These are phyloP conservation scores for Marasmius oreades DNA, from an alignment of 1,284 basidiomycete genomes.

Conservation along the genomic window DNA sequence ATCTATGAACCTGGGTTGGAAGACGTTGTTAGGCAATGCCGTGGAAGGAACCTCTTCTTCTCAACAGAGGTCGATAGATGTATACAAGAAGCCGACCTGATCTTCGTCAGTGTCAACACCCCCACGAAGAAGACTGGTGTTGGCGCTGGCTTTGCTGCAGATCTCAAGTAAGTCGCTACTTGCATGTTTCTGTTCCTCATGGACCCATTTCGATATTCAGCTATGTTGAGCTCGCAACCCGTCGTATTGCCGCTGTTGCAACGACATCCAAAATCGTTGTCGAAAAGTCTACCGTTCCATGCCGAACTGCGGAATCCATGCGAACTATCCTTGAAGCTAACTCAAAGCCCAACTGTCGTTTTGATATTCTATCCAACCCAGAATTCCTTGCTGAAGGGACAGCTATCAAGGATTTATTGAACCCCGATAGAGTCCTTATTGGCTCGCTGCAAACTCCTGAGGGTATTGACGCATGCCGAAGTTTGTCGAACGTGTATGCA, in stretches of 20 bases:
- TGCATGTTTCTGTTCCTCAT: background rate
- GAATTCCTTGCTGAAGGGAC: slow-evolving; percentile 99
- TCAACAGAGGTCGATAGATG: slow-evolving; percentile 92
- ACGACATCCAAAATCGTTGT: slow-evolving; percentile 96
- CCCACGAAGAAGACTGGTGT: slow-evolving; percentile 98
- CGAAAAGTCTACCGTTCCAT: slow-evolving; percentile 99
- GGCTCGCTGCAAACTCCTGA: slow-evolving; percentile 89
- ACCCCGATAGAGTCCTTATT: slow-evolving; percentile 94
- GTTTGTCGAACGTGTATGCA: slow-evolving; percentile 81
- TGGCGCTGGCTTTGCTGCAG: slow-evolving; percentile 96
- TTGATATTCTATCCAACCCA: slow-evolving; percentile 99
- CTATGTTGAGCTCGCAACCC: slow-evolving; percentile 95
- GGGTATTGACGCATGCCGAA: slow-evolving; percentile 77
- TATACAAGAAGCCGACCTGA: slow-evolving; percentile 90
- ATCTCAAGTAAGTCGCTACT: slow-evolving; percentile 77
- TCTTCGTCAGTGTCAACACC: slow-evolving; percentile 92
- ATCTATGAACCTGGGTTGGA: slow-evolving; percentile 99
- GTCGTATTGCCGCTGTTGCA: slow-evolving; percentile 91
- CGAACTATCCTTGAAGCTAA: slow-evolving; percentile 98
- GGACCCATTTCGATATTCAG: slow-evolving; percentile 37
- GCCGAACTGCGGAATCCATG: slow-evolving; percentile 98
- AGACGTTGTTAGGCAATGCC: slow-evolving; percentile 84
- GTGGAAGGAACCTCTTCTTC: slow-evolving; percentile 97
- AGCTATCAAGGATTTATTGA: slow-evolving; percentile 85
- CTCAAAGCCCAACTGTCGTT: slow-evolving; percentile 86